Base-by-base conservation (phyloP, 2,329 filamentous ascomycete genomes). In the Colletotrichum plurivorum region DNA sequence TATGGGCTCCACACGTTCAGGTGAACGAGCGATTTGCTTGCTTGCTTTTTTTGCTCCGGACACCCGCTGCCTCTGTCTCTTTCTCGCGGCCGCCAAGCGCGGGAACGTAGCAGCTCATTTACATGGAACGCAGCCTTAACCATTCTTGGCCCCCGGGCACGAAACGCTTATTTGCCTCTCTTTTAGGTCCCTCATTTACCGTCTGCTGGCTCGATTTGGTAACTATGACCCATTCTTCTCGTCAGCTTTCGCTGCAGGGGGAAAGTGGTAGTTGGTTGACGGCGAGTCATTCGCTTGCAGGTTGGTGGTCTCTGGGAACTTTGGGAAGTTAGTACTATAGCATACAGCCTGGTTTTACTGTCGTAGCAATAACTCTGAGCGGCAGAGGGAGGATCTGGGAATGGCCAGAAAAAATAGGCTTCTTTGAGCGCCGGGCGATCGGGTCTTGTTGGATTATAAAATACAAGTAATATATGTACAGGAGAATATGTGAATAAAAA, bases 391-490 rank as follows among this genome's bases (percentile, higher is more conserved):
- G 27, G 20, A 31, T 31, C 31, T 36, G 31, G 8, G 10, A 36
- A 36, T 36, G 31, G 31, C 31, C 31, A 36, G 31, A 36, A 9
- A 36, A 10, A 10, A 3, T 36, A 51, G 31, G n/a, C 13, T 6
- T 20, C 20, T 22, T 20, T 59, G 53, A 57, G 25, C 27, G 31
- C 41, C 31, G 9, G 31, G 55, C 22, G 31, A 54, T 36, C 46
- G 7, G 39, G 15, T 22, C 16, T 22, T 20, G 13, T 13, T 31
- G 36, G 10, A 69, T 55, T 56, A 60, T 49, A 20, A 55, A 59
- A 16, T 65, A 60, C 16, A 69, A 25, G 22, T 1, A 45, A 69
- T 49, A 25, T 66, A 60, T 51, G 22, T 69, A 66, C 62, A 39
- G 43, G 54, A 52, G 51, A 22, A 39, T 39, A 12, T 48, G 20